Percentiles rank a stretch among this genome's conserved stretches.
Conservation (phyloP, 2,329 filamentous ascomycete species). For the Penicillium hordei region DNA sequence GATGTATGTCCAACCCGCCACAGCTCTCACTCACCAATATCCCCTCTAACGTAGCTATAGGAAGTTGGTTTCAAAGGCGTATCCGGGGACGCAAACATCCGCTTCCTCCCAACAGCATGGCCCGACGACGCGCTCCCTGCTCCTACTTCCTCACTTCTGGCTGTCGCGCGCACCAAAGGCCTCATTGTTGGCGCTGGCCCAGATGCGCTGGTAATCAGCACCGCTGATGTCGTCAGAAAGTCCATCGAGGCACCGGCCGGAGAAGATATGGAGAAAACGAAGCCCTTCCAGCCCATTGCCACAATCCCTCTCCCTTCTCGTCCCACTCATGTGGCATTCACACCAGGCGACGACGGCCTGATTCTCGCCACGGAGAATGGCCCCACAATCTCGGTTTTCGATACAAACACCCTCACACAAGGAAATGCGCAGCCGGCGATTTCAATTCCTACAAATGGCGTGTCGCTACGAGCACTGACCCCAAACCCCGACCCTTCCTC, state of each 20-base stretch:
- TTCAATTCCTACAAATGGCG: constrained; percentile 73
- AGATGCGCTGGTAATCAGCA: constrained; percentile 71
- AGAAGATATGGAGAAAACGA: constrained; percentile 60
- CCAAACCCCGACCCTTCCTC: constrained; percentile 73
- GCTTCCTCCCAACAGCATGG: constrained; percentile 76
- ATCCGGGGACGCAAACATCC: constrained; percentile 77
- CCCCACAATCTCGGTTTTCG: constrained; percentile 80
- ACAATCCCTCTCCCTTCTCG: constrained; percentile 70
- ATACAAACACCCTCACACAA: constrained; percentile 66
- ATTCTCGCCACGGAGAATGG: constrained; percentile 78
- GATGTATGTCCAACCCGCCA: constrained; percentile 57
- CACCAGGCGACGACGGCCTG: constrained; percentile 81
- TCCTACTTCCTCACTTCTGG: constrained; percentile 77
- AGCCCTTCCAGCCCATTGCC: constrained; percentile 70
- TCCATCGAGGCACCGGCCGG: constrained; percentile 64
- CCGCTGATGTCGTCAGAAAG: constrained; percentile 73
- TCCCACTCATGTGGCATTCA: constrained; percentile 87
- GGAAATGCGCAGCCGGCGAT: constrained; percentile 68
- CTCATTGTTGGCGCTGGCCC: constrained; percentile 86
- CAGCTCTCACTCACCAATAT: neutral
- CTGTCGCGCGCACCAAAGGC: constrained; percentile 75
- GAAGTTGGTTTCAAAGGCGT: constrained; percentile 78
- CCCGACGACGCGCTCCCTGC: constrained; percentile 66
- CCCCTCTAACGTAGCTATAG: constrained; percentile 41
- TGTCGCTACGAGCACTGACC: constrained; percentile 69